Evolutionary conservation across 208 protist species (phyloP), one percentile per base, ranked within the genome.

Genomic region (Porcisia deanei): DNA sequence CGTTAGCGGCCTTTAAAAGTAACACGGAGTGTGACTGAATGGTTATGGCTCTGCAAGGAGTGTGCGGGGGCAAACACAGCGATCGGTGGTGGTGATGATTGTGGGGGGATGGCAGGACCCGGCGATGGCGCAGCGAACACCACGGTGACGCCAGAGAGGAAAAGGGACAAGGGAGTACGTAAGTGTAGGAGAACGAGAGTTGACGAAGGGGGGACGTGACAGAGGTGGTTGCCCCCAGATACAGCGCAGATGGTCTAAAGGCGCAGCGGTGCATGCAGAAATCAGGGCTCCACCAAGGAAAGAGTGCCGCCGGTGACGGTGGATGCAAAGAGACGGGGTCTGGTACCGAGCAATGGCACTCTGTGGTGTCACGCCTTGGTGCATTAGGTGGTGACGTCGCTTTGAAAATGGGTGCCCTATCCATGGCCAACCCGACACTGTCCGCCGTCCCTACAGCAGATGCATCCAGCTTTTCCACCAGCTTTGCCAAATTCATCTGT

Each of bases 1-100:
- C 59, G 16, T 49, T 34, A 5, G 16, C 25, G 22, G 25, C 10
- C 41, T 60, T 68, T 25, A 14, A 45, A 59, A 61, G 49, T 59
- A 70, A 53, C 41, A 63, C 34, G n/a, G 39, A 10, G 12, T 54
- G n/a, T 37, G 8, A 30, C 20, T 39, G 47, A 18, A 43, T 53
- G 25, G 25, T 22, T 54, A 72, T 57, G 16, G n/a, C n/a, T 65
- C 71, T 75, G 12, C 45, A 53, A 22, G 71, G 22, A 14, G 58
- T 66, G 71, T 47, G 37, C 54, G 52, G 41, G 43, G 43, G 43
- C n/a, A 45, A 12, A 57, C 22, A 16, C 22, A n/a, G 14, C 18
- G 41, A 57, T 54, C 47, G 66, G 47, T 71, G 30, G 25, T 57
- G 25, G 47, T 57, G 45, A 5, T 37, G 57, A 37, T 30, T 22